Conservation (phyloP, 257 asterid genomes). For the Solanum sejunctum region DNA sequence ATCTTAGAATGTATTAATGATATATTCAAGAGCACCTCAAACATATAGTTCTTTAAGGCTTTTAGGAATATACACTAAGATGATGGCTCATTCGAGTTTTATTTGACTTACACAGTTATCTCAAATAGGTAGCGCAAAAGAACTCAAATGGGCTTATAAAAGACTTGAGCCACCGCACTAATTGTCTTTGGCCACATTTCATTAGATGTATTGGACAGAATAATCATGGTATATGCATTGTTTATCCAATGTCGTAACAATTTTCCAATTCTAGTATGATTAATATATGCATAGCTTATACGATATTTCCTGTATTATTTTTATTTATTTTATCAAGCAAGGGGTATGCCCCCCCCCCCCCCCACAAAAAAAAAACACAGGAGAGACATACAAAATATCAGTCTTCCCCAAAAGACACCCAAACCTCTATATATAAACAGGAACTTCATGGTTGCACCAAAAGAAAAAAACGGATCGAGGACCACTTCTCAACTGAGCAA, state of each 20-base stretch:
- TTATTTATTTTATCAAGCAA: neutral
- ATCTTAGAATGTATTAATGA: neutral
- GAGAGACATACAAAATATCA: neutral
- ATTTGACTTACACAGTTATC: neutral
- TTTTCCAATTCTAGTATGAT: neutral
- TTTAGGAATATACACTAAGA: neutral
- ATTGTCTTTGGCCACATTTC: neutral
- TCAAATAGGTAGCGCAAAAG: neutral
- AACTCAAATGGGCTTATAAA: neutral
- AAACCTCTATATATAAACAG: neutral
- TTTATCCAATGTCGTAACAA: neutral
- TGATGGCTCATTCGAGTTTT: neutral
- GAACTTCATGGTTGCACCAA: neutral
- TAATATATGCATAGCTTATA: neutral
- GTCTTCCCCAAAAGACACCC: neutral
- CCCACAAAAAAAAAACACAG: neutral
- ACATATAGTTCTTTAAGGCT: neutral
- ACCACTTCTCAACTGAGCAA: neutral
- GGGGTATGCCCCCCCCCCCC: neutral
- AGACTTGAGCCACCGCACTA: neutral
- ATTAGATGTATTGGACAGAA: neutral
- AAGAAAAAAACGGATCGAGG: neutral
- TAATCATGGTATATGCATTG: neutral
- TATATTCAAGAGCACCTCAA: neutral
- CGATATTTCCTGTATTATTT: neutral